A percentile compares a stretch with the other conserved stretches of the same genome.
phyloP scores from a whole-genome alignment of 2,329 filamentous ascomycete species.

The Fusarium sp. region DNA sequence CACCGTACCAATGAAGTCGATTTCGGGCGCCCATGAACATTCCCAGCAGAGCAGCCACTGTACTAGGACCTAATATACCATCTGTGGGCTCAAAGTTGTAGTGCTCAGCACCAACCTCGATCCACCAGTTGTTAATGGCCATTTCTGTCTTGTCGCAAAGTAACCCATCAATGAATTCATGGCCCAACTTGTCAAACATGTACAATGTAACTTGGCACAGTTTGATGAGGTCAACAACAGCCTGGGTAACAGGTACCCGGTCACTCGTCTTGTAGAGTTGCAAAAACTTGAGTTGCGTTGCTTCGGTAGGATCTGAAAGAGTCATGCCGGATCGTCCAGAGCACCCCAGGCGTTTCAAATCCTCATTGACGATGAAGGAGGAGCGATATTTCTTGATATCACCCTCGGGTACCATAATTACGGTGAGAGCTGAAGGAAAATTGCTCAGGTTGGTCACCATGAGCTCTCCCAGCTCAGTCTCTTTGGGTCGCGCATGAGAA shows the following conservation, averaged over 20 bases:
- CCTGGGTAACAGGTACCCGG: constrained; percentile 78
- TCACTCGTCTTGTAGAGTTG: constrained; percentile 91
- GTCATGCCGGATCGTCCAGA: constrained; percentile 89
- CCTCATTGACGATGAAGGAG: constrained; percentile 92
- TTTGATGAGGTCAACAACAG: constrained; percentile 89
- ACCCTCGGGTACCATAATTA: constrained; percentile 90
- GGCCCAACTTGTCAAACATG: constrained; percentile 87
- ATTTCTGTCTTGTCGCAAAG: constrained; percentile 94
- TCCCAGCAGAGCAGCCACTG: constrained; percentile 87
- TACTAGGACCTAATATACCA: constrained; percentile 91
- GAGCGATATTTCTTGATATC: constrained; percentile 83
- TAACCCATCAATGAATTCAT: constrained; percentile 89
- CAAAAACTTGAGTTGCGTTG: constrained; percentile 90
- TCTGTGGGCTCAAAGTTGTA: constrained; percentile 94
- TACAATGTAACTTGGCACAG: constrained; percentile 90
- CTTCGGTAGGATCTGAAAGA: constrained; percentile 78
- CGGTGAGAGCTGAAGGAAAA: constrained; percentile 90
- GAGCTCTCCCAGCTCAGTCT: constrained; percentile 83
- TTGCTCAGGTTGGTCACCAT: constrained; percentile 95
- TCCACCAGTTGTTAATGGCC: constrained; percentile 95
- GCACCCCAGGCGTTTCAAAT: constrained; percentile 91
- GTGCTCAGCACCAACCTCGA: constrained; percentile 88
- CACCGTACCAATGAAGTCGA: constrained; percentile 84
- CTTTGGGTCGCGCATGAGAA: constrained; percentile 84
- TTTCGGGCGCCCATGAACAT: constrained; percentile 91